Percentiles rank a stretch among this genome's conserved stretches.
These are phyloP conservation scores for Metschnikowia cerradonensis DNA, from an alignment of 805 yeast genomes.

Conservation along the genomic window DNA sequence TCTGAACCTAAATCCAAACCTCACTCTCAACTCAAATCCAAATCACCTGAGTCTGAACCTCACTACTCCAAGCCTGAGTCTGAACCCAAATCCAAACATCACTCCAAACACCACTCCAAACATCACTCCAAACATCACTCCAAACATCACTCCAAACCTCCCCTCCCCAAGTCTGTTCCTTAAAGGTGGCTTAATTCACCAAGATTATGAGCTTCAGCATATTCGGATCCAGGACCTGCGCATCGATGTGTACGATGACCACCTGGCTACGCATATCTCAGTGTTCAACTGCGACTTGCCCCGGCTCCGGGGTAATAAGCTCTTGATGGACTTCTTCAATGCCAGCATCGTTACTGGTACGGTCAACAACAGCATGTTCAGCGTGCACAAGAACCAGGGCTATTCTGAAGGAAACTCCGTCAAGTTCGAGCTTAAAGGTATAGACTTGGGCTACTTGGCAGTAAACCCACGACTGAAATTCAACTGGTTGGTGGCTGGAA, in stretches of 20 bases:
- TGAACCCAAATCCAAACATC: no score
- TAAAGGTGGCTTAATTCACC: conserved; percentile 18
- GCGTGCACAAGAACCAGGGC: conserved; percentile 70
- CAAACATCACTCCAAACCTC: no score
- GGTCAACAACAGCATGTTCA: conserved; percentile 68
- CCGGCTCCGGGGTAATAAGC: conserved; percentile 52
- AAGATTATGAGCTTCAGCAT: conserved; percentile 30
- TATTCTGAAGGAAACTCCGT: conserved; percentile 30
- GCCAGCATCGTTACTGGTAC: conserved; percentile 72
- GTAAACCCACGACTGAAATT: conserved; percentile 42
- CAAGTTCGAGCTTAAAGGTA: conserved; percentile 40
- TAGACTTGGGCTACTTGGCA: conserved; percentile 33
- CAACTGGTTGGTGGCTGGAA: conserved; percentile 71
- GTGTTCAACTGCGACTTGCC: conserved; percentile 67
- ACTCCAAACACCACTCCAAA: no score
- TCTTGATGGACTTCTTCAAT: conserved; percentile 62
- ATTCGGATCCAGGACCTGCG: conserved; percentile 52
- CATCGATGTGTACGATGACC: conserved; percentile 30
- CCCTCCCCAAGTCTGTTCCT: no score
- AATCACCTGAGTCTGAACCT: no score
- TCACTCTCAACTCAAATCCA: no score
- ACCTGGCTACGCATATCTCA: conserved; percentile 43
- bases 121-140: no score
- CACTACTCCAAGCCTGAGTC: no score
- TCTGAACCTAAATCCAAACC: no score